Evolutionary conservation across 345 rosid genomes (phyloP), one percentile per base, ranked within the genome.

Genomic region (Eucalyptus regnans): DNA sequence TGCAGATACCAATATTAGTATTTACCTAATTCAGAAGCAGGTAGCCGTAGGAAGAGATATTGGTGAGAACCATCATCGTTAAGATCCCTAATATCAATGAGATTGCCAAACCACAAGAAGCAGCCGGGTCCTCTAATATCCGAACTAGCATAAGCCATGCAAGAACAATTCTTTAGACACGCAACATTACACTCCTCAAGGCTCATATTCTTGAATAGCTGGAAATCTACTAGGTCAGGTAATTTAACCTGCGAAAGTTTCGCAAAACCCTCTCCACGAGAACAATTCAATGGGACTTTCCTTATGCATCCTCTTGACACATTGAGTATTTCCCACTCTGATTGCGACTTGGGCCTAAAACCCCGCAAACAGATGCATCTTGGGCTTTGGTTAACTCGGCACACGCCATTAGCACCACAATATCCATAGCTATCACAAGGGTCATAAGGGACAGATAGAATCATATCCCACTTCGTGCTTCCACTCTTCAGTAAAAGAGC

Each of bases 131-230:
- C 90, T 44, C 50, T 64, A 46, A 91, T 86, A 68, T 89, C 71
- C 5, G 89, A 79, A 29, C 33, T 86, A 9, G 92, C 88, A 88
- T 90, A 93, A 87, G 93, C 94, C 9, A 23, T 88, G 46, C 94
- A 93, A 52, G 92, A 91, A 87, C 94, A 92, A 25, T 91, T 87
- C 23, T 60, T 51, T 56, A 80, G 86, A 81, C 94, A 93, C 66
- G 48, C 18, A 6, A 66, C 12, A 29, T 86, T 60, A 86, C 92
- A 92, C 12, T 90, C 89, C 50, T 87, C 14, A 43, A 87, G 88
- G n/a, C 86, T 89, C 58, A 66, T 29, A 50, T 50, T 12, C 92
- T 92, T 84, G 87, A 88, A 86, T 91, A 88, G 4, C 86, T 87
- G 64, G 89, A 91, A 86, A 91, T 92, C 49, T 52, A 66, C 29